Conservation (phyloP, 768 basidiomycete genomes). For the Boletus patriciae region DNA sequence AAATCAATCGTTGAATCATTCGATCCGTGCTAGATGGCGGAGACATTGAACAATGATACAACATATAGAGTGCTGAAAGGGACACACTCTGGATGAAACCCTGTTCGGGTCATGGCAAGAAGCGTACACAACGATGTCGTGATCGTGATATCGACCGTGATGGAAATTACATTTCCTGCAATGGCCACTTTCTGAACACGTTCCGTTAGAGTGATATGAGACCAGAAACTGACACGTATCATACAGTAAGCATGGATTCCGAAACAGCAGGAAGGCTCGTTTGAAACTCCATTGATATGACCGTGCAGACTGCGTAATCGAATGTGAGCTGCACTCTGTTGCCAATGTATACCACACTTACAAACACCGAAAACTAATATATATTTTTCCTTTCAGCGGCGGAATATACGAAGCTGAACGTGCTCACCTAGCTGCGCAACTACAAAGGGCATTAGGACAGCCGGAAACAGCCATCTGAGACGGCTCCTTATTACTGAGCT, state of each 20-base stretch:
- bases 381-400: neutral
- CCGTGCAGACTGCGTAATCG: too few species aligned
- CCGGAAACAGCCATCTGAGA: slow-evolving; percentile 20
- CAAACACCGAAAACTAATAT: too few species aligned
- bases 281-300: too few species aligned
- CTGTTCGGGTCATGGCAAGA: slow-evolving; percentile 25
- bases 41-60: neutral
- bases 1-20: slow-evolving; percentile 25
- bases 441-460: slow-evolving; percentile 19
- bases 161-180: slow-evolving; percentile 14
- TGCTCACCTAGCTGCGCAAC: slow-evolving; percentile 18
- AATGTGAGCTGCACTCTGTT: too few species aligned
- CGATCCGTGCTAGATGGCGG: slow-evolving; percentile 21
- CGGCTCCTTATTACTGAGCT: slow-evolving; percentile 13
- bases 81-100: slow-evolving; percentile 19
- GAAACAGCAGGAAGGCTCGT: too few species aligned
- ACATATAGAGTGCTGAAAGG: too few species aligned
- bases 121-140: slow-evolving; percentile 23
- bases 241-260: neutral
- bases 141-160: slow-evolving; percentile 7
- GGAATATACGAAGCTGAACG: neutral
- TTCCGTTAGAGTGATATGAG: slow-evolving; percentile 2
- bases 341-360: too few species aligned
- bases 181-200: slow-evolving; percentile 14
- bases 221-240: neutral